A percentile compares a stretch with the other conserved stretches of the same genome.
These are phyloP conservation scores for Flaveria brownii DNA, from an alignment of 129 eudicot genomes.

Conservation along the genomic window DNA sequence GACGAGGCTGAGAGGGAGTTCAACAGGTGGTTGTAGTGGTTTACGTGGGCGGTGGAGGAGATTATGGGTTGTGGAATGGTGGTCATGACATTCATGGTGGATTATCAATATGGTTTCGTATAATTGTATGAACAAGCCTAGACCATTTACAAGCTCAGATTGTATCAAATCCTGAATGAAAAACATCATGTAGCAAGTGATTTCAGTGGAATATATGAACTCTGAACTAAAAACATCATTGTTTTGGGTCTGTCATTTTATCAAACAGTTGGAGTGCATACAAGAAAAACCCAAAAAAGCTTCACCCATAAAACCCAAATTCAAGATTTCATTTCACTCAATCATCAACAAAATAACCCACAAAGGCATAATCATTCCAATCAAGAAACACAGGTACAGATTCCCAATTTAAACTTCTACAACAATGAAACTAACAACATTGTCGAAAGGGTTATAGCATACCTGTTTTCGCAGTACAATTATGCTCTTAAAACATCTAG, in stretches of 20 bases:
- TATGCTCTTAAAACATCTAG: slow-evolving; percentile 29
- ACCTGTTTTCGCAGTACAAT: slow-evolving; percentile 29
- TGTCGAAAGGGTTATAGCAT: not conserved
- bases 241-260: slow-evolving; percentile 13
- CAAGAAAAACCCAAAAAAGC: not conserved
- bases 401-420: slow-evolving; percentile 11
- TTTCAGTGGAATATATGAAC: not conserved
- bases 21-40: slow-evolving; percentile 40
- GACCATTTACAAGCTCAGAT: not conserved
- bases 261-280: slow-evolving; percentile 19
- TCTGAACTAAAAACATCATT: not conserved
- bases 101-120: not conserved
- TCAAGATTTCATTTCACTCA: not conserved
- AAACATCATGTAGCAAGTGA: not conserved
- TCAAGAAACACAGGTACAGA: not conserved
- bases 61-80: slow-evolving; percentile 22
- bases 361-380: not conserved
- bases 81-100: slow-evolving; percentile 30
- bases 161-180: slow-evolving; percentile 1
- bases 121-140: not conserved
- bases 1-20: slow-evolving; percentile 41
- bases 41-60: slow-evolving; percentile 5
- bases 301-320: not conserved
- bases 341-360: not conserved
- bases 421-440: not conserved